Conservation (phyloP, 2,329 filamentous ascomycete genomes). For the Boeremia lycopersici region DNA sequence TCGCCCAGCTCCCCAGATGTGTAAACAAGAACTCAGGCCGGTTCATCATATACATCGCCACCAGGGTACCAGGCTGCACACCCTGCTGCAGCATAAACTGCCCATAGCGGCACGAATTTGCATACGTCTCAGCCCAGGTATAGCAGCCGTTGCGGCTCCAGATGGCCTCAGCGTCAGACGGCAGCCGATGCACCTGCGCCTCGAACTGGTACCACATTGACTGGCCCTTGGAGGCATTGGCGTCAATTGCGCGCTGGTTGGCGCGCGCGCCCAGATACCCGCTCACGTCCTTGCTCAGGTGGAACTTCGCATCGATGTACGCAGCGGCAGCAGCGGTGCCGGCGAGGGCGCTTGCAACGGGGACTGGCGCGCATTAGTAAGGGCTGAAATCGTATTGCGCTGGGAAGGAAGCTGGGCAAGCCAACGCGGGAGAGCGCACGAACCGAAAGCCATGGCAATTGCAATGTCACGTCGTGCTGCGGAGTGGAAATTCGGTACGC, state of each 20-base stretch:
- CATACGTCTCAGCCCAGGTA: constrained; percentile 47
- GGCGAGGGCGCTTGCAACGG: constrained; percentile 43
- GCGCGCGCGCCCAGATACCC: constrained; percentile 53
- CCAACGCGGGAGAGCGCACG: background rate
- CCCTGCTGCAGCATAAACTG: constrained; percentile 52
- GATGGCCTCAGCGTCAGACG: constrained; percentile 61
- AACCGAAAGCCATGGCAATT: constrained; percentile 1
- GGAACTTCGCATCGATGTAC: constrained; percentile 73
- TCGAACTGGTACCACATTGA: constrained; percentile 73
- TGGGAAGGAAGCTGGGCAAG: too few relatives aligned
- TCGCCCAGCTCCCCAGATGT: constrained; percentile 68
- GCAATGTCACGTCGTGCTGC: background rate
- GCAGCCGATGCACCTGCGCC: constrained; percentile 58
- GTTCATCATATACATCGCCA: constrained; percentile 71
- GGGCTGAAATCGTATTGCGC: too few relatives aligned
- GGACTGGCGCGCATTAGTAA: constrained; percentile 27
- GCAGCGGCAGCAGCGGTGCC: constrained; percentile 53
- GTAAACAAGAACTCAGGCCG: constrained; percentile 70
- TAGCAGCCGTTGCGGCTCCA: constrained; percentile 67
- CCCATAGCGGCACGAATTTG: constrained; percentile 48
- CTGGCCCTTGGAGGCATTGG: constrained; percentile 55
- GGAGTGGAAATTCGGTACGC: background rate
- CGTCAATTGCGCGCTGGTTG: constrained; percentile 52
- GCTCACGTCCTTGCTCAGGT: constrained; percentile 66
- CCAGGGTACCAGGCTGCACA: constrained; percentile 64